These are phyloP conservation scores for Hypoxylon sp. DNA, from an alignment of 2,329 filamentous ascomycete genomes.

Conservation along the genomic window DNA sequence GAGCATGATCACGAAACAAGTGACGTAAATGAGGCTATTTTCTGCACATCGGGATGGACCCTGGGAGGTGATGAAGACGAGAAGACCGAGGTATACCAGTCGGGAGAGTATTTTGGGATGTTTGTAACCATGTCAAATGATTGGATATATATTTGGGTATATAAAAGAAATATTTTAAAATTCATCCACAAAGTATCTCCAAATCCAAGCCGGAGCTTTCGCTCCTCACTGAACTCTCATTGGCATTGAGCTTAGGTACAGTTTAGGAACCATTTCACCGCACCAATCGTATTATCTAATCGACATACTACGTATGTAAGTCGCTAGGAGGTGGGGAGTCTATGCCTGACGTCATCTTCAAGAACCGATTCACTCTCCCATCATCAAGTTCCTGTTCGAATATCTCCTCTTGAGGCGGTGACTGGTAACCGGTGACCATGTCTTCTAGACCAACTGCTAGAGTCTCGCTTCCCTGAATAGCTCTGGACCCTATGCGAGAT, in stretches of 20 bases:
- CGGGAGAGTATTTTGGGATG: constrained; percentile 9
- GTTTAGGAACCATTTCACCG: not conserved
- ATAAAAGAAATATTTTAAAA: no score
- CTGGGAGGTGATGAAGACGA: not conserved
- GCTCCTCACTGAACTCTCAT: not conserved
- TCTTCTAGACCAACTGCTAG: not conserved
- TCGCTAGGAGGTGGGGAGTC: not conserved
- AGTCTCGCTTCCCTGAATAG: no score
- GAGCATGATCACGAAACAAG: not conserved
- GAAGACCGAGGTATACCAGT: not conserved
- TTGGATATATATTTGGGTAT: no score
- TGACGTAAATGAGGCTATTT: constrained; percentile 18
- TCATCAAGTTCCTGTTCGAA: not conserved
- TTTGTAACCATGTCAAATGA: no score
- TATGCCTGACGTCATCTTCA: constrained; percentile 25
- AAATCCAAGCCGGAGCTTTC: constrained; percentile 20
- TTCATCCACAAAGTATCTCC: no score
- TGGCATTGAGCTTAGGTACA: no score
- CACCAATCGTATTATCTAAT: not conserved
- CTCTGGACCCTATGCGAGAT: not conserved
- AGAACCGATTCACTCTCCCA: no score
- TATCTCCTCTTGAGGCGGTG: not conserved
- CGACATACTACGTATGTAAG: not conserved
- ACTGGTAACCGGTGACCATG: not conserved
- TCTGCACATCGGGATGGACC: constrained; percentile 4